Conservation (phyloP, 2,329 filamentous ascomycete genomes). For the Aspergillus sergii region DNA sequence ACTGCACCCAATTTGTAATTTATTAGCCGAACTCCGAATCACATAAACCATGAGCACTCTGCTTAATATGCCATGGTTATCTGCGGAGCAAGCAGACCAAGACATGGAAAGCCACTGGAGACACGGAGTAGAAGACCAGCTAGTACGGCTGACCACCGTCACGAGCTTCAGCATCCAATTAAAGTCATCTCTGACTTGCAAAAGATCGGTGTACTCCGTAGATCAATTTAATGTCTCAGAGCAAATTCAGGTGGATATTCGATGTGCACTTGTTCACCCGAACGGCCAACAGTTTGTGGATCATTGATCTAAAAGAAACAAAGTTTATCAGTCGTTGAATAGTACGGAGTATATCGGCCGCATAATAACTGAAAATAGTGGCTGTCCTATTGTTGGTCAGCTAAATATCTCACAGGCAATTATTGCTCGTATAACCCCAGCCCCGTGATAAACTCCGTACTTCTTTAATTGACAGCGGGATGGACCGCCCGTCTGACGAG, state of each 20-base stretch:
- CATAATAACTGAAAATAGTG: background rate
- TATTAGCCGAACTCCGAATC: background rate
- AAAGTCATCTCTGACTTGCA: background rate
- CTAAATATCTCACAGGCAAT: background rate
- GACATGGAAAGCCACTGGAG: background rate
- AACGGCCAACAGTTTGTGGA: background rate
- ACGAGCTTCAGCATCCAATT: constrained; percentile 9
- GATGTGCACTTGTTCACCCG: background rate
- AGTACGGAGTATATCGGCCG: background rate
- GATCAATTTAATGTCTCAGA: constrained; percentile 11
- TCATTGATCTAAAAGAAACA: background rate
- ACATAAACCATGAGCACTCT: background rate
- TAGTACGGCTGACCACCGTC: constrained; percentile 6
- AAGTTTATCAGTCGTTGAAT: too few relatives aligned
- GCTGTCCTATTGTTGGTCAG: too few relatives aligned
- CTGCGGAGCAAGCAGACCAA: background rate
- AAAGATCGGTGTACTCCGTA: background rate
- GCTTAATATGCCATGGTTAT: background rate
- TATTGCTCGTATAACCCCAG: background rate
- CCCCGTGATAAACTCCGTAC: background rate
- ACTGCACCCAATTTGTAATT: background rate
- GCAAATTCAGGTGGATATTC: background rate
- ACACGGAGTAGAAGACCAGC: background rate
- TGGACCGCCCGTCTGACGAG: constrained; percentile 13
- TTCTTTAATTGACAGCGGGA: constrained; percentile 16